A percentile compares a stretch with the other conserved stretches of the same genome.
Conservation (phyloP, 2,329 filamentous ascomycete species). For the Sclerotinia subarctica region DNA sequence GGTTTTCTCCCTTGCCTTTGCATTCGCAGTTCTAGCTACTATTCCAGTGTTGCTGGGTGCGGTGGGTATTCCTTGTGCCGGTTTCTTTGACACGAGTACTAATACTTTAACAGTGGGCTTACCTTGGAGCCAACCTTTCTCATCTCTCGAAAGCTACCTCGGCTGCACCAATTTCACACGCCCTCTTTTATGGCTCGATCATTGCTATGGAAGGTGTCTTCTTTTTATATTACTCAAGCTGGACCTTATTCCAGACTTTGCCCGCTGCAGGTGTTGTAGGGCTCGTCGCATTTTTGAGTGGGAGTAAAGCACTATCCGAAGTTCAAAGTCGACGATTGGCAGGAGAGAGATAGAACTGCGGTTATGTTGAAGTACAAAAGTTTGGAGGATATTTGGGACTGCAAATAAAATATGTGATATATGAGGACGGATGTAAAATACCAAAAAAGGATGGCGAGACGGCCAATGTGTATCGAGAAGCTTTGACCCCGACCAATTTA, state of each 20-base stretch:
- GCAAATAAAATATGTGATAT: constrained; percentile 1
- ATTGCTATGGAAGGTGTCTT: constrained; percentile 87
- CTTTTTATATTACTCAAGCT: constrained; percentile 87
- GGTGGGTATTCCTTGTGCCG: constrained; percentile 49
- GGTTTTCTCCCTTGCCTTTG: constrained; percentile 75
- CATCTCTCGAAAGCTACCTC: constrained; percentile 74
- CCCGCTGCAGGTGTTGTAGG: constrained; percentile 68
- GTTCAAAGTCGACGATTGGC: constrained; percentile 84
- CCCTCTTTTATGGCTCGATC: constrained; percentile 82
- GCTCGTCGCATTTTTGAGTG: constrained; percentile 75
- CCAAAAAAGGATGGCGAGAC: constrained; percentile 1
- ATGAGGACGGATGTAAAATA: constrained; percentile 16
- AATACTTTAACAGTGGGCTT: constrained; percentile 61
- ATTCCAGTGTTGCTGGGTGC: constrained; percentile 69
- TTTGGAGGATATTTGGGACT: constrained; percentile 6
- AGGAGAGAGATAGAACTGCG: constrained; percentile 41
- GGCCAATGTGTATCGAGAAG: background rate
- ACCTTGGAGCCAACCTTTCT: constrained; percentile 76
- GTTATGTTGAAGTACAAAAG: background rate
- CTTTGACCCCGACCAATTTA: too few species aligned
- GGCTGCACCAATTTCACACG: constrained; percentile 75
- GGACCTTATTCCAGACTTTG: constrained; percentile 88
- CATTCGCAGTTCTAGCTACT: constrained; percentile 66
- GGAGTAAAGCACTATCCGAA: constrained; percentile 85
- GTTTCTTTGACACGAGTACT: constrained; percentile 26